Conservation (phyloP, 148 eudicot species). For the Beta vulgaris region DNA sequence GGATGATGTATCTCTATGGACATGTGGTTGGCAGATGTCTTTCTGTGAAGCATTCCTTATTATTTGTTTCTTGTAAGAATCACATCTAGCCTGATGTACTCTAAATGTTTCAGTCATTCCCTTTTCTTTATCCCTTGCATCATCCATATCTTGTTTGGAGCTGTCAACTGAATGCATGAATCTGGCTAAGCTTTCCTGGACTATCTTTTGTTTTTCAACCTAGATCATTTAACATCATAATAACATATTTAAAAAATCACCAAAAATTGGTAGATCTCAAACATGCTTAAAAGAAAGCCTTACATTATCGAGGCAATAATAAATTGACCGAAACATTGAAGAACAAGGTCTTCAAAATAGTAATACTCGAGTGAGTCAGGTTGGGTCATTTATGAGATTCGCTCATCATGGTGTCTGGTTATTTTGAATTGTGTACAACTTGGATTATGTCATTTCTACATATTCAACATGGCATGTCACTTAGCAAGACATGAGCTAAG, state of each 20-base stretch:
- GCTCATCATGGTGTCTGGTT: no score
- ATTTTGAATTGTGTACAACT: no score
- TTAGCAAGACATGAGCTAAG: no score
- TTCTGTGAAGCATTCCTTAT: conserved; percentile 24
- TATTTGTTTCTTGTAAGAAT: conserved; percentile 26
- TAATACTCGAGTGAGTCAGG: not conserved
- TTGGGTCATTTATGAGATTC: not conserved
- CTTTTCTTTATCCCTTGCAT: conserved; percentile 28
- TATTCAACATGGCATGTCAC: no score
- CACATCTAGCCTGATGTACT: conserved; percentile 25
- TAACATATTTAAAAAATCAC: conserved; percentile 10
- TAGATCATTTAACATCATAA: conserved; percentile 26
- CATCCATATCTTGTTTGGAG: conserved; percentile 25
- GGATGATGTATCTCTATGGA: conserved; percentile 28
- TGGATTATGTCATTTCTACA: no score
- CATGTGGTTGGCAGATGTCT: conserved; percentile 20
- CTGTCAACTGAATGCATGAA: conserved; percentile 29
- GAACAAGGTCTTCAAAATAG: not conserved
- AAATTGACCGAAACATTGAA: not conserved
- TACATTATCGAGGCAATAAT: not conserved
- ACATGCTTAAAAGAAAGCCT: not conserved
- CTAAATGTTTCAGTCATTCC: conserved; percentile 26
- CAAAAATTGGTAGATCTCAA: conserved; percentile 3
- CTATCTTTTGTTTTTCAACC: conserved; percentile 92
- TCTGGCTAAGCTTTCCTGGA: conserved; percentile 51